A percentile compares a stretch with the other conserved stretches of the same genome.
Evolutionary conservation across 177 flowering plant genomes (phyloP).

Genomic region (Vitis hybrid): DNA sequence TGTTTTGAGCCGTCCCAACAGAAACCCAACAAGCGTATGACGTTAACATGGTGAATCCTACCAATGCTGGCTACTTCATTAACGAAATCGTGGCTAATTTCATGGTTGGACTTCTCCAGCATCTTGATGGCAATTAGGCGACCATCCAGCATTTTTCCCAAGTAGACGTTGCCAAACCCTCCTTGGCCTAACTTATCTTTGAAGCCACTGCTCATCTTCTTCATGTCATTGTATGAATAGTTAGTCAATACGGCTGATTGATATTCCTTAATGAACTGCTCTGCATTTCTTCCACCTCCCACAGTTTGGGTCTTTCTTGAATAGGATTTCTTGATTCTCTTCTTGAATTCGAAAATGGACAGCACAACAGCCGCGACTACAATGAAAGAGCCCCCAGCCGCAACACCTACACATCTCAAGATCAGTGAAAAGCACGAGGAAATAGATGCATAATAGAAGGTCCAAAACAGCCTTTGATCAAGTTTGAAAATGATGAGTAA

Average conservation of each 20-base stretch:
- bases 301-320: not conserved
- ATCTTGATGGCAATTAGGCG: not conserved
- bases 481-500: no score
- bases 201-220: not conserved
- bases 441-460: no score
- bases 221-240: slow-evolving; percentile 5
- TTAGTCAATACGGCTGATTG: not conserved
- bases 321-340: not conserved
- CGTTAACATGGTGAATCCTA: not conserved
- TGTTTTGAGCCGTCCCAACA: no score
- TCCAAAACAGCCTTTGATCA: no score
- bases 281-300: not conserved
- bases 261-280: not conserved
- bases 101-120: not conserved
- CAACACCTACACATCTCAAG: slow-evolving; percentile 1
- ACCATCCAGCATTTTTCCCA: no score
- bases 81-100: not conserved
- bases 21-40: no score
- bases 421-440: no score
- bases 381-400: slow-evolving; percentile 2
- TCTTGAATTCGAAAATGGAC: not conserved
- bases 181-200: no score
- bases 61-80: slow-evolving; percentile 2
- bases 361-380: not conserved
- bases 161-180: no score